Base-by-base conservation (phyloP, 1,284 basidiomycete genomes). In the Ceratobasidium sp. region DNA sequence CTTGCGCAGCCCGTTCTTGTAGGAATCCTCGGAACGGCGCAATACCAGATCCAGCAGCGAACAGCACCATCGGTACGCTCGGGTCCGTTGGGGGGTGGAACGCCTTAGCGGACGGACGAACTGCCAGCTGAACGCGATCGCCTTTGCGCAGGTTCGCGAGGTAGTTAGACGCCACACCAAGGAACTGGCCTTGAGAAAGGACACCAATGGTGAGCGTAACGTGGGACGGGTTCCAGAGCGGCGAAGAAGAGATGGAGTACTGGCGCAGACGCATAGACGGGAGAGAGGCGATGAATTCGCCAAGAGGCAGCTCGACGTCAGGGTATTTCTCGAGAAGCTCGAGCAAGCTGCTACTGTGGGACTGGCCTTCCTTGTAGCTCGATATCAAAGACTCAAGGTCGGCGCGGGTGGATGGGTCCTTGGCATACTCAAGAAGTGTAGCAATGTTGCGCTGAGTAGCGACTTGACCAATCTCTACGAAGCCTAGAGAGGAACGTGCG, bases 11-110 rank as follows among this genome's bases (percentile, higher is more conserved):
- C 18, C 86, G 83, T 76, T 87, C 86, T 76, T 86, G 84, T 47
- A 87, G 80, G 80, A 87, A 87, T 0, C 85, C 85, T 50, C 85
- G 82, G 83, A 87, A 85, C 0, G 86, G 86, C 7, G 86, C 84
- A 26, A 87, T 75, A 0, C 86, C 86, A 2, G 84, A 82, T 8
- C 86, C 86, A 23, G 84, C 84, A 32, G 83, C 83, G 78, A 85
- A 85, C 81, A 87, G 83, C 23, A 87, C 80, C 44, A 87, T 79
- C 2, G 86, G 85, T 16, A 80, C 77, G 6, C 73, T 66, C 0
- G 83, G 82, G 75, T 87, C 83, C 11, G 80, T 77, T 0, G 86
- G 86, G 7, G 83, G 84, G 77, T 85, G 85, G 83, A 87, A 87
- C 26, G 80, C 80, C 21, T 81, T 80, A 18, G 80, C 76, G 0